Conservation (phyloP, 2,329 filamentous ascomycete species). For the Colletotrichum noveboracense region DNA sequence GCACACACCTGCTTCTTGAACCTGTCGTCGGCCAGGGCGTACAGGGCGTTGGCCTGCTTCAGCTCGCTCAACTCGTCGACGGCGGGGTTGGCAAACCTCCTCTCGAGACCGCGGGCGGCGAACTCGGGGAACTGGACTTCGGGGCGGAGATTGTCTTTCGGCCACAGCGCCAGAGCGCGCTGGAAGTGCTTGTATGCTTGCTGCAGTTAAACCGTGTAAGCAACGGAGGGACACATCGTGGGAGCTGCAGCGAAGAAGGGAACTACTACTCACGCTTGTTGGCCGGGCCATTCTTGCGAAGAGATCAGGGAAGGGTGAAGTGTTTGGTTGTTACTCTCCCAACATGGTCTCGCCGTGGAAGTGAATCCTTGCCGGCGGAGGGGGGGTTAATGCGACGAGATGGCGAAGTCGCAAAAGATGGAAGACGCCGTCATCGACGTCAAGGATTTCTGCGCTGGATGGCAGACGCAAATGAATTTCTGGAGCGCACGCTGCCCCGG, state of each 20-base stretch:
- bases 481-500: background rate
- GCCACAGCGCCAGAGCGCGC: constrained; percentile 63
- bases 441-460: constrained; percentile 14
- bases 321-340: background rate
- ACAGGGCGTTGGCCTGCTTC: constrained; percentile 63
- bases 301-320: background rate
- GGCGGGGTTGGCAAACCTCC: constrained; percentile 23
- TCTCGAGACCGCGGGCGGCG: constrained; percentile 51
- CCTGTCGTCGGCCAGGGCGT: constrained; percentile 63
- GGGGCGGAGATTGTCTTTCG: constrained; percentile 67
- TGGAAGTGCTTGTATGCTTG: constrained; percentile 52
- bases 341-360: constrained; percentile 6
- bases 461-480: constrained; percentile 3
- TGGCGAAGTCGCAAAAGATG: background rate
- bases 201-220: constrained; percentile 31
- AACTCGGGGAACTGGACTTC: constrained; percentile 66
- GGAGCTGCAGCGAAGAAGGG: background rate
- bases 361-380: constrained; percentile 26
- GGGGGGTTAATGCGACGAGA: constrained; percentile 35
- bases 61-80: constrained; percentile 54
- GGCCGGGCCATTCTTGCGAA: constrained; percentile 24
- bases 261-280: constrained; percentile 25
- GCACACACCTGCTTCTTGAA: constrained; percentile 59
- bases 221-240: background rate
- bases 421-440: constrained; percentile 12